Conservation (phyloP, 2,329 filamentous ascomycete genomes). For the Phaeosphaeriaceae sp. region DNA sequence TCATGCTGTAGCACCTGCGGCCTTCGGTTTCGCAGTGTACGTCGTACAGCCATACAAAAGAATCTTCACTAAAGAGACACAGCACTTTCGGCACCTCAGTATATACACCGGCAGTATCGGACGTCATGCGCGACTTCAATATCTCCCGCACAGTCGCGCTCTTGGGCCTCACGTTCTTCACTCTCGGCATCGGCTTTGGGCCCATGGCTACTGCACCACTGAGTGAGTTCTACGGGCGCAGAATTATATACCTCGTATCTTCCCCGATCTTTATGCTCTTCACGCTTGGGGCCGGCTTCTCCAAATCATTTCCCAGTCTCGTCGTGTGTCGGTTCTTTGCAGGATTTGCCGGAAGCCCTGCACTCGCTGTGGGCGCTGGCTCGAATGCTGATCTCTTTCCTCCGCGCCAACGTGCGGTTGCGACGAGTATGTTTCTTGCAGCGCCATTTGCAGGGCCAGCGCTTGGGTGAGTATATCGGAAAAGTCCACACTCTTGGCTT, state of each 20-base stretch:
- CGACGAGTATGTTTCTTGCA: conserved; percentile 48
- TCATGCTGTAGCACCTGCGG: conserved; percentile 42
- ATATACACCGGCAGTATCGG: conserved; percentile 56
- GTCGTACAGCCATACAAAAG: conserved; percentile 5
- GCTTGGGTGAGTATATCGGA: conserved; percentile 35
- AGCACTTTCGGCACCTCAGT: conserved; percentile 64
- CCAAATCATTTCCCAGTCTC: conserved; percentile 59
- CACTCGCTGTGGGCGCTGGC: conserved; percentile 52
- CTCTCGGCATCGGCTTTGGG: conserved; percentile 66
- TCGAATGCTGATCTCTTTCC: conserved; percentile 51
- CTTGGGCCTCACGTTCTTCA: conserved; percentile 66
- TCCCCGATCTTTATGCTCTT: conserved; percentile 62
- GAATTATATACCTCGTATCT: conserved; percentile 58
- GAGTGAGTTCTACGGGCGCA: conserved; percentile 65
- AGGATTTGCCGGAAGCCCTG: conserved; percentile 71
- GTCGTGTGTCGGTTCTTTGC: conserved; percentile 72
- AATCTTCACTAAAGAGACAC: conserved; percentile 1
- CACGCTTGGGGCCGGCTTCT: conserved; percentile 62
- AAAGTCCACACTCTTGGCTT: background rate
- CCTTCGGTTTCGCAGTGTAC: conserved; percentile 48
- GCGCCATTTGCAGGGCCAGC: conserved; percentile 51
- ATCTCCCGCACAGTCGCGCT: conserved; percentile 64
- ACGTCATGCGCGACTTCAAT: conserved; percentile 61
- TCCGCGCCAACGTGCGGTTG: conserved; percentile 40
- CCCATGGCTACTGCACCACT: conserved; percentile 66